Conservation (phyloP, 495 filamentous ascomycete genomes). For the Hyaloscypha bicolor region DNA sequence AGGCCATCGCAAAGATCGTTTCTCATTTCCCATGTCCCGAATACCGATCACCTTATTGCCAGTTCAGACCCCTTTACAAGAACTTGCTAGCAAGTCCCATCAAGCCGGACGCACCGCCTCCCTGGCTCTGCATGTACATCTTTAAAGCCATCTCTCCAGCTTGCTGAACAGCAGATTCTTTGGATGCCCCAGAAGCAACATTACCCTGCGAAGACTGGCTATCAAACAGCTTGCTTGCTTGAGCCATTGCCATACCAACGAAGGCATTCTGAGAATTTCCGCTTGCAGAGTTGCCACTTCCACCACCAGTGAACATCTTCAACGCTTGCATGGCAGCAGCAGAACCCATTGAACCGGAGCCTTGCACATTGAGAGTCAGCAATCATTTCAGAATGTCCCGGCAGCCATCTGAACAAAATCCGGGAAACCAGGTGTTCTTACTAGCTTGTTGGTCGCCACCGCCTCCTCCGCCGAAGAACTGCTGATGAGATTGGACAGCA, state of each 20-base stretch:
- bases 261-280: constrained; percentile 43
- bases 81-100: constrained; percentile 47
- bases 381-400: too few relatives aligned
- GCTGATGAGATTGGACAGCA: constrained; percentile 56
- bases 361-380: too few relatives aligned
- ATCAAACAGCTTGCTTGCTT: constrained; percentile 57
- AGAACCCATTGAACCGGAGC: constrained; percentile 47
- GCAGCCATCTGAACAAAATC: too few relatives aligned
- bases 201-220: constrained; percentile 48
- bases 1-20: neutral
- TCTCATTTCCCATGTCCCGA: neutral
- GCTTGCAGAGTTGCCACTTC: constrained; percentile 32
- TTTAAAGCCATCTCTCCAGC: constrained; percentile 57
- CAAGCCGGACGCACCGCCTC: constrained; percentile 31
- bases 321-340: constrained; percentile 71
- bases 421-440: constrained; percentile 15
- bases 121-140: constrained; percentile 56
- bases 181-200: constrained; percentile 46
- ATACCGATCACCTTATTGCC: neutral
- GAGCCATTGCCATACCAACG: constrained; percentile 54
- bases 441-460: constrained; percentile 41
- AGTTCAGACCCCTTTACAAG: constrained; percentile 23
- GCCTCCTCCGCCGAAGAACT: constrained; percentile 47
- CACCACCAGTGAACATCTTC: constrained; percentile 59
- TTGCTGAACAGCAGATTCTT: constrained; percentile 53